Conservation (phyloP, 345 rosid genomes). For the Eucalyptus polybractea region DNA sequence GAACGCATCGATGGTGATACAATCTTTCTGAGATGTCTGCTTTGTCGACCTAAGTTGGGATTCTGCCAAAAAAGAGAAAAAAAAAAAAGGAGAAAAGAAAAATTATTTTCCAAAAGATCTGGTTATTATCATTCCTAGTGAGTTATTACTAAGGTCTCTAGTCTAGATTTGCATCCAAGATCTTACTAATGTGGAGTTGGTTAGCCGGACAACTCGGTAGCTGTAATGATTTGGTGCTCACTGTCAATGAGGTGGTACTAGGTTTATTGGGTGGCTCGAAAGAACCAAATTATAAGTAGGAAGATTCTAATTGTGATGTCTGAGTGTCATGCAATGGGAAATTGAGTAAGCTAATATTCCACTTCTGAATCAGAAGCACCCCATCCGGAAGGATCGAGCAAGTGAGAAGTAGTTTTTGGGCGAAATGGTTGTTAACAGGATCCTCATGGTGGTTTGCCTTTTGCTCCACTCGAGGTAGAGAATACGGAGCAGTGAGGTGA, state of each 20-base stretch:
- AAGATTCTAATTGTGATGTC: not conserved
- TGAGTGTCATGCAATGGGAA: not conserved
- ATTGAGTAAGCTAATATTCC: not conserved
- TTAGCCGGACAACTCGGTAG: not conserved
- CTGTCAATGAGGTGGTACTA: not conserved
- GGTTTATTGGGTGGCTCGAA: not conserved
- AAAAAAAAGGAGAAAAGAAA: not conserved
- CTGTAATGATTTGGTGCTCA: not conserved
- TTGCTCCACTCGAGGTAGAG: not conserved
- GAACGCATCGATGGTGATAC: not conserved
- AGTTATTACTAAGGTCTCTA: not conserved
- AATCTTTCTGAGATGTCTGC: not conserved
- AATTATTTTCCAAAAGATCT: not conserved
- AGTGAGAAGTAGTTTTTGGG: not conserved
- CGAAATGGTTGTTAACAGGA: not conserved
- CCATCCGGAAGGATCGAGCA: not conserved
- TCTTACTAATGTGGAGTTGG: not conserved
- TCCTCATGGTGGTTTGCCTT: not conserved
- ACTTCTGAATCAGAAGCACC: not conserved
- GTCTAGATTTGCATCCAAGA: not conserved
- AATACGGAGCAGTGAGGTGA: not conserved
- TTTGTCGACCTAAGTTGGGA: not conserved
- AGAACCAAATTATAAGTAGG: not conserved
- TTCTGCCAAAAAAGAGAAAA: not conserved
- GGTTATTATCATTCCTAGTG: not conserved